These are phyloP conservation scores for Eucalyptus lansdowneana DNA, from an alignment of 345 rosid genomes.

Conservation along the genomic window DNA sequence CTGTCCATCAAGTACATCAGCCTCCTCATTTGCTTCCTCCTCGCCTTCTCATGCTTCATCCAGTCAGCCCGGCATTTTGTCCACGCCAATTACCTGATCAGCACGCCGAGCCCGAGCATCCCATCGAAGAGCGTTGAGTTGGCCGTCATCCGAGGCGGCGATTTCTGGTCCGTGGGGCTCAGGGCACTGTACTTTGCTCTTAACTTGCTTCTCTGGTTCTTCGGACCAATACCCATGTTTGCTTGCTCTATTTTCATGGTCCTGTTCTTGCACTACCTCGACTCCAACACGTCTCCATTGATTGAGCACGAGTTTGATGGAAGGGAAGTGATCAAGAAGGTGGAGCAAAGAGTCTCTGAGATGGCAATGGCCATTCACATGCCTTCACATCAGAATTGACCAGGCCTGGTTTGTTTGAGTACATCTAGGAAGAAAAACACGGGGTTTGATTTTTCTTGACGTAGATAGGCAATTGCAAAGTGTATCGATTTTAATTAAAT, in stretches of 20 bases:
- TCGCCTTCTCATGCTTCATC: conserved; percentile 64
- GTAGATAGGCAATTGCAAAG: neutral
- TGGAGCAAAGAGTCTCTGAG: neutral
- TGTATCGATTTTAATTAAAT: neutral
- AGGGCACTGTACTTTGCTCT: conserved; percentile 68
- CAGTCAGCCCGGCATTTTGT: conserved; percentile 56
- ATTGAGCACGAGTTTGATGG: neutral
- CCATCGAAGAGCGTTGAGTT: conserved; percentile 24
- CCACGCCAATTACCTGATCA: conserved; percentile 58
- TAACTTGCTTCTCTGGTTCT: conserved; percentile 57
- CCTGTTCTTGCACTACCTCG: conserved; percentile 27
- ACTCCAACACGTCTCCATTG: conserved; percentile 33
- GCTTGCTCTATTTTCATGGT: conserved; percentile 40
- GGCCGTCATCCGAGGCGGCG: conserved; percentile 49
- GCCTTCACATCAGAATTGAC: neutral
- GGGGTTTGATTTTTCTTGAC: neutral
- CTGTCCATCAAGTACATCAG: conserved; percentile 53
- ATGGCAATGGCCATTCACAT: neutral
- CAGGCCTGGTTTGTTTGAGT: neutral
- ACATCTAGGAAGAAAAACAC: neutral
- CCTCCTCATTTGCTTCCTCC: conserved; percentile 48
- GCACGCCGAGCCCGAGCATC: conserved; percentile 32
- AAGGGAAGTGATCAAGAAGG: neutral
- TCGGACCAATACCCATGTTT: conserved; percentile 84
- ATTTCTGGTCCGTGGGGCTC: conserved; percentile 69